Percentiles rank a stretch among this genome's conserved stretches.
Conservation (phyloP, 306 rosid species). For the Malus domestica region DNA sequence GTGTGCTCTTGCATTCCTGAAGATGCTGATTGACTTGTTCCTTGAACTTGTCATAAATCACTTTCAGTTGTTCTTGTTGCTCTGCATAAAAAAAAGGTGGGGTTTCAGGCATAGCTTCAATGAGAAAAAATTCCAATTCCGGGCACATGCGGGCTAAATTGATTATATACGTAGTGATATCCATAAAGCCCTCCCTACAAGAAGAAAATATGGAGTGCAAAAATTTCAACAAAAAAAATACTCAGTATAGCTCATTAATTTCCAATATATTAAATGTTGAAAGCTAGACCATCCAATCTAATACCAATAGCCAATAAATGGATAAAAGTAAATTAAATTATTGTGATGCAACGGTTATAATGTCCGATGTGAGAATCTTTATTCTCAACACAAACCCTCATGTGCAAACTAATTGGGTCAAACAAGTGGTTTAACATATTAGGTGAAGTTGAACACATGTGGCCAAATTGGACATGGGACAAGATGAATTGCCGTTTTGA, state of each 20-base stretch:
- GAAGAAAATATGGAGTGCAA: background rate
- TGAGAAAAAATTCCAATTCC: background rate
- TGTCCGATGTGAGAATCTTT: background rate
- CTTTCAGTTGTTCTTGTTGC: constrained; percentile 34
- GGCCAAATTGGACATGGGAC: background rate
- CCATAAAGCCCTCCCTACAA: background rate
- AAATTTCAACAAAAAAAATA: background rate
- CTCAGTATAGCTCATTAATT: background rate
- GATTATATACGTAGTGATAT: background rate
- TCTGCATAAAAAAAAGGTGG: background rate
- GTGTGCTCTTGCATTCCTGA: constrained; percentile 59
- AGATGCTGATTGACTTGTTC: constrained; percentile 72
- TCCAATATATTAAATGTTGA: background rate
- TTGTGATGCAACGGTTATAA: background rate
- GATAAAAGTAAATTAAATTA: background rate
- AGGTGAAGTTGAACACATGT: background rate
- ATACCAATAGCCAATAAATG: background rate
- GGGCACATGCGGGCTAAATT: background rate
- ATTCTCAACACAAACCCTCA: background rate
- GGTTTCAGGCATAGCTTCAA: constrained; percentile 1
- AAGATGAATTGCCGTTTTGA: background rate
- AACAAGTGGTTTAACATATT: background rate
- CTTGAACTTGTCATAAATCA: constrained; percentile 67
- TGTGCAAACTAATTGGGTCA: background rate
- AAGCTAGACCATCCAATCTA: background rate